Evolutionary conservation across 495 filamentous ascomycete genomes (phyloP).

Genomic region (Podospora comata): DNA sequence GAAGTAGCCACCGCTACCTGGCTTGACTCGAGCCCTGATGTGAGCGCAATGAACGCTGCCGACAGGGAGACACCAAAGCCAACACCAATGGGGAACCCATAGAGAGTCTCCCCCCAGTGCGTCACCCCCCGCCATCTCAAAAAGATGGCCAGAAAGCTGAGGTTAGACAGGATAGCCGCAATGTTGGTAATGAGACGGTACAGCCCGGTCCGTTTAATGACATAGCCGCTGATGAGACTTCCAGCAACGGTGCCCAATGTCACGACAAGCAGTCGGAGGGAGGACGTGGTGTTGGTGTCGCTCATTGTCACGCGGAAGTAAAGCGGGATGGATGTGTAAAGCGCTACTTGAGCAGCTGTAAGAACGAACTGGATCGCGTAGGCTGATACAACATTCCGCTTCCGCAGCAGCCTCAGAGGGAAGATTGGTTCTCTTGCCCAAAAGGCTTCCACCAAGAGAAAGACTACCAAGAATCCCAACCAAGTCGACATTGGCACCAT

Average conservation of each 20-base stretch:
- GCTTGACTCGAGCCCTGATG: slow-evolving; percentile 8
- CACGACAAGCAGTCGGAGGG: slow-evolving; percentile 12
- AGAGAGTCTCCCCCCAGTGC: slow-evolving; percentile 15
- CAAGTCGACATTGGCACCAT: slow-evolving; percentile 13
- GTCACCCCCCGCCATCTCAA: slow-evolving; percentile 15
- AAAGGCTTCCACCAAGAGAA: slow-evolving; percentile 11
- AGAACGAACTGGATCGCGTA: slow-evolving; percentile 20
- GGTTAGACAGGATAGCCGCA: slow-evolving; percentile 4
- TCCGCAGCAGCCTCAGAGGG: slow-evolving; percentile 1
- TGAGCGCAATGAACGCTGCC: slow-evolving; percentile 21
- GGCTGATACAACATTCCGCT: slow-evolving; percentile 11
- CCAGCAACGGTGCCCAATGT: slow-evolving; percentile 17
- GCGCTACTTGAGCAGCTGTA: slow-evolving; percentile 20
- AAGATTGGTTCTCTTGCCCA: slow-evolving; percentile 20
- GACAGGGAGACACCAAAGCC: slow-evolving; percentile 22
- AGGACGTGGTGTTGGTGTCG: slow-evolving; percentile 2
- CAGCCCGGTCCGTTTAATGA: slow-evolving; percentile 17
- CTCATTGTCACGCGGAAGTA: slow-evolving; percentile 16
- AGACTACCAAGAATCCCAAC: slow-evolving; percentile 11
- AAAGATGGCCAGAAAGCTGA: slow-evolving; percentile 17
- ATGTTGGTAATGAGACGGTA: slow-evolving; percentile 14
- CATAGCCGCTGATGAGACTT: slow-evolving; percentile 12
- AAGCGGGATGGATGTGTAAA: slow-evolving; percentile 13
- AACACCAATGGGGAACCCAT: slow-evolving; percentile 21
- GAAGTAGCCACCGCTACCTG: slow-evolving; percentile 18